Evolutionary conservation across 2,329 filamentous ascomycete genomes (phyloP).

Genomic region (Setomelanomma holmii): DNA sequence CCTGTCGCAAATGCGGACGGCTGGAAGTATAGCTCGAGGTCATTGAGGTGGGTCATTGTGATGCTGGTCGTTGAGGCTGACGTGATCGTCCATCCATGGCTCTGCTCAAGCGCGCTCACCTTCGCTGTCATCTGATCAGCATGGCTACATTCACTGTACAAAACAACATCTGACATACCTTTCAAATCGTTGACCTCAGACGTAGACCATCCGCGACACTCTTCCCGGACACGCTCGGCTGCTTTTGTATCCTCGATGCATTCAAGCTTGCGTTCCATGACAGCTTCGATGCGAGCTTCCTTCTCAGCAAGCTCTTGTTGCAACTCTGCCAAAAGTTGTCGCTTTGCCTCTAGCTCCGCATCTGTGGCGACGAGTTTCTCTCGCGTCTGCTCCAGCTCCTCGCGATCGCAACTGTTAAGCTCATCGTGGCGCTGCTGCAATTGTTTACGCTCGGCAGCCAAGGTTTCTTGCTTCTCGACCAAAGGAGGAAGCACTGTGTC

Average conservation of each 20-base stretch:
- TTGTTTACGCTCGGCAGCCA: slow-evolving; percentile 70
- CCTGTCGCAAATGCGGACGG: slow-evolving; percentile 64
- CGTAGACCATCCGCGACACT: slow-evolving; percentile 87
- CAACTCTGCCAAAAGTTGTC: slow-evolving; percentile 69
- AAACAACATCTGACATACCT: slow-evolving; percentile 57
- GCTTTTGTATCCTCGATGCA: slow-evolving; percentile 78
- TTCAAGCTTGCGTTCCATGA: slow-evolving; percentile 71
- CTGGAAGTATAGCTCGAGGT: slow-evolving; percentile 77
- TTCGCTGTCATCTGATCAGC: slow-evolving; percentile 62
- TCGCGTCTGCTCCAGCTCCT: slow-evolving; percentile 77
- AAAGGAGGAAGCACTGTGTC: slow-evolving; percentile 72
- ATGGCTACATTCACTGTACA: background rate
- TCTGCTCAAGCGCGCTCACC: slow-evolving; percentile 69
- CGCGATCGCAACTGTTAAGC: slow-evolving; percentile 79
- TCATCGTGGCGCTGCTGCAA: slow-evolving; percentile 77
- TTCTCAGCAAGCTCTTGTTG: slow-evolving; percentile 72
- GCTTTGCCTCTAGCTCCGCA: slow-evolving; percentile 73
- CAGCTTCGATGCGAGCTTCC: slow-evolving; percentile 67
- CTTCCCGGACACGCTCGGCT: slow-evolving; percentile 83
- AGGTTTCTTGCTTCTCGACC: slow-evolving; percentile 63
- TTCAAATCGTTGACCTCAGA: slow-evolving; percentile 82
- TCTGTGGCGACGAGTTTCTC: slow-evolving; percentile 70
- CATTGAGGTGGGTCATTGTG: slow-evolving; percentile 76
- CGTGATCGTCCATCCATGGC: slow-evolving; percentile 75
- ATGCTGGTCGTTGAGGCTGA: slow-evolving; percentile 64